These are phyloP conservation scores for Boletus sp. DNA, from an alignment of 768 basidiomycete species.

Conservation along the genomic window DNA sequence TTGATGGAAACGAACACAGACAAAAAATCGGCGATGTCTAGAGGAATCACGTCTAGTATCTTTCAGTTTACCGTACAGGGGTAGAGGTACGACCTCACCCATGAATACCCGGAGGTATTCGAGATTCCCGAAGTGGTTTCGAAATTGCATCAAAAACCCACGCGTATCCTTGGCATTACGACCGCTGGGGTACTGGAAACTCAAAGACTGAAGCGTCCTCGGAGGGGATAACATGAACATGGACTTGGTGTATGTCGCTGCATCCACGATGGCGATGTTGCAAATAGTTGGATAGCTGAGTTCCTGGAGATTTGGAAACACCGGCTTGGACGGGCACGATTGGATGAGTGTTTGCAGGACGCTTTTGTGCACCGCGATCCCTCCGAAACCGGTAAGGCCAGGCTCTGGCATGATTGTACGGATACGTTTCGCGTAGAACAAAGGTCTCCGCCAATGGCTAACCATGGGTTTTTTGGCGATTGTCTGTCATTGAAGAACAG, in stretches of 20 bases:
- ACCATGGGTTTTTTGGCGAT: constrained; percentile 10
- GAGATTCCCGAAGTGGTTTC: constrained; percentile 10
- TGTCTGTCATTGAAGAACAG: constrained; percentile 2
- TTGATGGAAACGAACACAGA: constrained; percentile 9
- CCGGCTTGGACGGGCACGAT: constrained; percentile 18
- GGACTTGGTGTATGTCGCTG: constrained; percentile 9
- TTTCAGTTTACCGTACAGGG: neutral
- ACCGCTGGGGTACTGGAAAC: constrained; percentile 14
- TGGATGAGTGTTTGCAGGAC: constrained; percentile 19
- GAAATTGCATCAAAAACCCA: constrained; percentile 8
- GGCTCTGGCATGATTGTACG: constrained; percentile 9
- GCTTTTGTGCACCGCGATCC: constrained; percentile 12
- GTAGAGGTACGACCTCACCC: constrained; percentile 3
- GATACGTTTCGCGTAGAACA: constrained; percentile 21
- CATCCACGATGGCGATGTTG: constrained; percentile 16
- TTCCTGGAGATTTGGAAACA: constrained; percentile 24
- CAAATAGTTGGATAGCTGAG: constrained; percentile 14
- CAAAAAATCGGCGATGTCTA: constrained; percentile 17
- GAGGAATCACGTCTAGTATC: constrained; percentile 6
- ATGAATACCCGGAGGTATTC: constrained; percentile 17
- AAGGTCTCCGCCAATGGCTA: constrained; percentile 18
- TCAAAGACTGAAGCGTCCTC: constrained; percentile 3
- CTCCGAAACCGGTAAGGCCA: constrained; percentile 5
- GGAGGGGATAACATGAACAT: constrained; percentile 10
- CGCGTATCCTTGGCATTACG: constrained; percentile 16